Percentiles rank a stretch among this genome's conserved stretches.
phyloP scores from a whole-genome alignment of 1,139 yeast genomes.

The Geotrichum bryndzae region DNA sequence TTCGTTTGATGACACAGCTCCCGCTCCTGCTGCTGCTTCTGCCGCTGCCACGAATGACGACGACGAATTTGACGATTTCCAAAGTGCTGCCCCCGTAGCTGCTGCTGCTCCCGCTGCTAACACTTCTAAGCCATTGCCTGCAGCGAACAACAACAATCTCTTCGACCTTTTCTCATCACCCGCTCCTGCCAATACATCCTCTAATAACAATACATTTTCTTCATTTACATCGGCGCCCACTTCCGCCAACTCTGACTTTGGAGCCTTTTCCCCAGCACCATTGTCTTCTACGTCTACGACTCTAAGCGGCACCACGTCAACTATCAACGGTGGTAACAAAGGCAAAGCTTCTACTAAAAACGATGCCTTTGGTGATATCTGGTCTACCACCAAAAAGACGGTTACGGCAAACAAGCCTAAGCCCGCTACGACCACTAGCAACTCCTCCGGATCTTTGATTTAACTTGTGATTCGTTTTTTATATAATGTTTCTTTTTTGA shows the following conservation, averaged over 20 bases:
- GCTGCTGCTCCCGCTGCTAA: slow-evolving; percentile 29
- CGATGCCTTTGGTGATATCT: slow-evolving; percentile 80
- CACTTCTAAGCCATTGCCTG: slow-evolving; percentile 24
- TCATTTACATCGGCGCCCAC: slow-evolving; percentile 24
- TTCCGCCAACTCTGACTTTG: slow-evolving; percentile 22
- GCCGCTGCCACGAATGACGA: slow-evolving; percentile 47
- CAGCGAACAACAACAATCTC: slow-evolving; percentile 20
- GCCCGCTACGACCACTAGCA: slow-evolving; percentile 18
- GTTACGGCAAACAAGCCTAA: slow-evolving; percentile 40
- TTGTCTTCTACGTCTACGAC: slow-evolving; percentile 19
- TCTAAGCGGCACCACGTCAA: slow-evolving; percentile 32
- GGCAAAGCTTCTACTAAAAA: slow-evolving; percentile 37
- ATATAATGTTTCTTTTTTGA: background rate
- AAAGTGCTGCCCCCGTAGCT: slow-evolving; percentile 50
- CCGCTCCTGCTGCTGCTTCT: slow-evolving; percentile 20
- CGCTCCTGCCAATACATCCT: slow-evolving; percentile 19
- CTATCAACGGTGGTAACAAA: slow-evolving; percentile 38
- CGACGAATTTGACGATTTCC: slow-evolving; percentile 94
- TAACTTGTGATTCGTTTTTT: background rate
- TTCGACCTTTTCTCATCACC: slow-evolving; percentile 25
- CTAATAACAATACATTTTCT: slow-evolving; percentile 18
- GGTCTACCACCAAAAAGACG: slow-evolving; percentile 38
- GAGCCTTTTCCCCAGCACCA: slow-evolving; percentile 19
- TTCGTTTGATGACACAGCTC: slow-evolving; percentile 41
- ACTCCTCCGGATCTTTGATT: slow-evolving; percentile 25